These are phyloP conservation scores for Epithele typhae DNA, from an alignment of 768 basidiomycete species.

Conservation along the genomic window DNA sequence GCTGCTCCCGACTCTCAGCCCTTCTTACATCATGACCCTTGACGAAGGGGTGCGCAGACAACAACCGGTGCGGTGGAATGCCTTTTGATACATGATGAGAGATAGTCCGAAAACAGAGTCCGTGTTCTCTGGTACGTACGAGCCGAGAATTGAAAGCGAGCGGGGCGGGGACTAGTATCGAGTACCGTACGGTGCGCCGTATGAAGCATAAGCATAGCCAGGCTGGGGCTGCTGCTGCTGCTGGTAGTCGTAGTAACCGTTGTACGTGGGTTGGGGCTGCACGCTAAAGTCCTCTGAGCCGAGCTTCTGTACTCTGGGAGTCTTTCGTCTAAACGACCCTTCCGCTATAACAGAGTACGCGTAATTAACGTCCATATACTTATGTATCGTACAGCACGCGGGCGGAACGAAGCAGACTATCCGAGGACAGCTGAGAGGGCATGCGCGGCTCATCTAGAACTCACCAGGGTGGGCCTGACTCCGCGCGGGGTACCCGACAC, in stretches of 20 bases:
- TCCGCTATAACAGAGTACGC: conserved; percentile 30
- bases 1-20: too few relatives aligned
- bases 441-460: conserved; percentile 24
- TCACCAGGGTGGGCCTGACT: conserved; percentile 46
- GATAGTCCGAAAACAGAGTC: conserved; percentile 2
- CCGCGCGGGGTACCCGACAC: conserved; percentile 32
- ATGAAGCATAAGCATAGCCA: neutral
- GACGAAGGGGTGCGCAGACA: neutral
- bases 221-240: neutral
- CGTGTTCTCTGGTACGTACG: neutral
- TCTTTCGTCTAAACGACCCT: conserved; percentile 40
- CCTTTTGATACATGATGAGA: neutral
- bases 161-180: neutral
- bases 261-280: neutral
- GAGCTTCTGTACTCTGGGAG: conserved; percentile 30
- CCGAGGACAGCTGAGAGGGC: conserved; percentile 18
- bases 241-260: neutral
- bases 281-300: conserved; percentile 17
- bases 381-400: too few relatives aligned
- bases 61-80: neutral
- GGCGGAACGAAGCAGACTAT: conserved; percentile 25
- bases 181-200: neutral
- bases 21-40: too few relatives aligned
- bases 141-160: neutral
- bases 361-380: conserved; percentile 1